Base-by-base conservation (phyloP, 257 asterid genomes). In the Solanum sitiens region DNA sequence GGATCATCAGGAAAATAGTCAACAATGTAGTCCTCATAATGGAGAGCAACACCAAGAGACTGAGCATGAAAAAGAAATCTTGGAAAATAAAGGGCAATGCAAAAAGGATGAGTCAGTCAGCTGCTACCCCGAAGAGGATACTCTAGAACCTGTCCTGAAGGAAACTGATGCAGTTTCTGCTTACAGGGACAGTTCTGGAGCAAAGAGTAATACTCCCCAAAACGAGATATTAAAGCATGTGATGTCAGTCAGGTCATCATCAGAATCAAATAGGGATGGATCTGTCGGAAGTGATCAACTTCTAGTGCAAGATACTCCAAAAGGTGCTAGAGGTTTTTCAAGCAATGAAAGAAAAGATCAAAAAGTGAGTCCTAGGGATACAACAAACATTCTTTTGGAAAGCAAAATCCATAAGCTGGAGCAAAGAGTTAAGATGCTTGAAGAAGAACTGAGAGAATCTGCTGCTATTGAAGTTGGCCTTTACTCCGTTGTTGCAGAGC, bases 391-490 rank as follows among this genome's bases (percentile, higher is more conserved):
- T 72, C 71, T 90, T 39, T 86, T 91, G n/a, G 96, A 95, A 82
- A 90, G 90, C 88, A 91, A 91, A 87, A 87, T 91, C 42, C 90
- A 90, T 71, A 97, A 93, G 86, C 92, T 92, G 93, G 91, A 92
- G 88, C 56, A 86, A 37, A 91, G 93, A 89, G 88, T 89, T 12
- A 92, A 95, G 91, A 91, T 91, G 93, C 97, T 97, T 10, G 98
- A 97, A 91, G 96, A 92, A 72, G 99, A 97, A 92, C 44, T 97
- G 90, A 94, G 89, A 90, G 98, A 96, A 91, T 86, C 95, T 53
- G 99, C 99, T 12, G 96, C 92, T 11, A 88, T 95, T 15, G 99
- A 97, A 92, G 92, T 94, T 89, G 95, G 94, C 37, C 94, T 97
- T 74, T 97, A 94, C 92, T 93, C 98, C 3, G 89, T 92, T 61